A percentile compares a stretch with the other conserved stretches of the same genome.
These are phyloP conservation scores for Chimonanthus praecox DNA, from an alignment of 164 flowering plant genomes.

Conservation along the genomic window DNA sequence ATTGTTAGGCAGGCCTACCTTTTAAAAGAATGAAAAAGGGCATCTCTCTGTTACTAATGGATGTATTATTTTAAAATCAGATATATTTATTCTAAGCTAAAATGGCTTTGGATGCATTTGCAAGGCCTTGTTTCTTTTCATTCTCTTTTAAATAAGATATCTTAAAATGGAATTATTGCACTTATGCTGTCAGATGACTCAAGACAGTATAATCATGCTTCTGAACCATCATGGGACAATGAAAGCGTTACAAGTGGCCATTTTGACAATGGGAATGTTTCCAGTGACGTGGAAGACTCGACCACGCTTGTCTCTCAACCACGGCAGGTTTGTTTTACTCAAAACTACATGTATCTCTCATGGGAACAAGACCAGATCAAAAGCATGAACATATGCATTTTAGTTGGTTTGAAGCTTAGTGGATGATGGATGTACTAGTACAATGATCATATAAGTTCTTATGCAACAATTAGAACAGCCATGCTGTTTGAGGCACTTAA, in stretches of 20 bases:
- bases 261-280: constrained; percentile 50
- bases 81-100: not conserved
- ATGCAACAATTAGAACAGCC: no score
- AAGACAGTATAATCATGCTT: constrained; percentile 34
- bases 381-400: not conserved
- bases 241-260: constrained; percentile 35
- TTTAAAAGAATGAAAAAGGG: not conserved
- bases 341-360: not conserved
- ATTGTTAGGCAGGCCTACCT: no score
- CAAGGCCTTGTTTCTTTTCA: not conserved
- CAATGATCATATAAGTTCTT: no score
- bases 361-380: not conserved
- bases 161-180: not conserved
- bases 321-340: constrained; percentile 57
- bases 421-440: no score
- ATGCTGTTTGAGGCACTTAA: no score
- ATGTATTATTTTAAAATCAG: not conserved
- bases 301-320: constrained; percentile 71
- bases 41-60: not conserved
- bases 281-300: constrained; percentile 61
- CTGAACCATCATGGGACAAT: constrained; percentile 57
- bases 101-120: not conserved
- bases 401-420: no score
- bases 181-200: constrained; percentile 36
- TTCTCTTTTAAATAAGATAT: not conserved